A percentile compares a stretch with the other conserved stretches of the same genome.
phyloP scores from a whole-genome alignment of 2,329 filamentous ascomycete genomes.

The Monosporascus ibericus region DNA sequence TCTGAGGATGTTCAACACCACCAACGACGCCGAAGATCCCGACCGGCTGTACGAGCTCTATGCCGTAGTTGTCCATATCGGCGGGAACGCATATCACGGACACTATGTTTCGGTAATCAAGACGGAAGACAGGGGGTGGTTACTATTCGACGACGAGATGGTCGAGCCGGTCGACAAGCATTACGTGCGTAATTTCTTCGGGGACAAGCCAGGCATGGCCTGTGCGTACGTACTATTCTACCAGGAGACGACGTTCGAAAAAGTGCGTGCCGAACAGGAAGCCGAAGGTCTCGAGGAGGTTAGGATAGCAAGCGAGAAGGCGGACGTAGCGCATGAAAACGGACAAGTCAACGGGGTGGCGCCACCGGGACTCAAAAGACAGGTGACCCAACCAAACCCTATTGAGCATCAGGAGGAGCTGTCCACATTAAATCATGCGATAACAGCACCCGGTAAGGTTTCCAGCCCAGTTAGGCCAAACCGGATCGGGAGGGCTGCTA shows the following conservation, averaged over 20 bases:
- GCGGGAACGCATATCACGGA: slow-evolving; percentile 91
- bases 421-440: slow-evolving; percentile 57
- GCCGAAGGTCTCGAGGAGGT: slow-evolving; percentile 65
- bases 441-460: slow-evolving; percentile 49
- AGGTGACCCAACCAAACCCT: slow-evolving; percentile 42
- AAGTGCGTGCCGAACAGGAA: slow-evolving; percentile 71
- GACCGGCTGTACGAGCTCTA: slow-evolving; percentile 95
- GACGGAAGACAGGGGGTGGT: slow-evolving; percentile 90
- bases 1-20: slow-evolving; percentile 93
- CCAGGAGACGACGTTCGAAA: slow-evolving; percentile 75
- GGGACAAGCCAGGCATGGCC: slow-evolving; percentile 82
- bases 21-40: slow-evolving; percentile 87
- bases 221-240: slow-evolving; percentile 98
- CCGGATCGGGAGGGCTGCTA: slow-evolving; percentile 13
- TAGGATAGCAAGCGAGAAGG: slow-evolving; percentile 48
- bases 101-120: slow-evolving; percentile 98
- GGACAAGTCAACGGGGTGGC: slow-evolving; percentile 38
- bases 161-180: slow-evolving; percentile 96
- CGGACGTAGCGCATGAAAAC: slow-evolving; percentile 46
- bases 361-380: slow-evolving; percentile 38
- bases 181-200: slow-evolving; percentile 96
- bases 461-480: slow-evolving; percentile 11
- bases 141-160: slow-evolving; percentile 97
- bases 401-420: slow-evolving; percentile 46
- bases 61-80: slow-evolving; percentile 94